These are phyloP conservation scores for Podaxis pistillaris DNA, from an alignment of 768 basidiomycete species.

Conservation along the genomic window DNA sequence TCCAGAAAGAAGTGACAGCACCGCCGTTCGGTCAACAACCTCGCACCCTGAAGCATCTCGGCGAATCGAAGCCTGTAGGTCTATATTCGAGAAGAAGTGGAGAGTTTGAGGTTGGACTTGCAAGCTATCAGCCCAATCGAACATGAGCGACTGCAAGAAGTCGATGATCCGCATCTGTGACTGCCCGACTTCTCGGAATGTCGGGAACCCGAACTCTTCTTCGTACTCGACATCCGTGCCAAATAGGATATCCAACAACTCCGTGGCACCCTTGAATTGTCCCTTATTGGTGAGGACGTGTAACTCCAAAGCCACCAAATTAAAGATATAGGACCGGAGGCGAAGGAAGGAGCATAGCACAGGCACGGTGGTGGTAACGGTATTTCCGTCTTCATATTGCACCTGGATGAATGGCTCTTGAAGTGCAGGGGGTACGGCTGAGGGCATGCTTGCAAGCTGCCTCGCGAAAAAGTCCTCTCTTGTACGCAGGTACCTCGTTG, in stretches of 20 bases:
- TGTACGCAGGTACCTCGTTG: constrained; percentile 83
- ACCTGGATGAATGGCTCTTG: constrained; percentile 58
- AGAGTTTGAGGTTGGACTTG: constrained; percentile 55
- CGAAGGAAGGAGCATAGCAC: constrained; percentile 76
- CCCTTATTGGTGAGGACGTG: constrained; percentile 82
- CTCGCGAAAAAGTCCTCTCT: constrained; percentile 87
- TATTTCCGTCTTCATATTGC: constrained; percentile 68
- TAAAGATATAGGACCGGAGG: constrained; percentile 80
- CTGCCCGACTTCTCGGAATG: constrained; percentile 76
- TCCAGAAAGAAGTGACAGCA: constrained; percentile 65
- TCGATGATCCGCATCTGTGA: constrained; percentile 86
- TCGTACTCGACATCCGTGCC: constrained; percentile 57
- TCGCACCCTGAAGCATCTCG: constrained; percentile 74
- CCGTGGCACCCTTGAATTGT: constrained; percentile 68
- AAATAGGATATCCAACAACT: constrained; percentile 81
- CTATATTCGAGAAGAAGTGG: constrained; percentile 62
- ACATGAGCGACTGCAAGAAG: constrained; percentile 80
- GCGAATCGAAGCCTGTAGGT: constrained; percentile 69
- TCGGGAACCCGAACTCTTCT: constrained; percentile 48
- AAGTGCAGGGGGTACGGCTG: constrained; percentile 50
- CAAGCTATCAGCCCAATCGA: constrained; percentile 85
- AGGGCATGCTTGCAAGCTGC: constrained; percentile 78
- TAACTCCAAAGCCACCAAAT: constrained; percentile 83
- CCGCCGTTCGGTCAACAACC: constrained; percentile 70
- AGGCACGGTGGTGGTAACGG: constrained; percentile 64